Base-by-base conservation (phyloP, 805 yeast genomes). In the Pichia pseudocactophila region DNA sequence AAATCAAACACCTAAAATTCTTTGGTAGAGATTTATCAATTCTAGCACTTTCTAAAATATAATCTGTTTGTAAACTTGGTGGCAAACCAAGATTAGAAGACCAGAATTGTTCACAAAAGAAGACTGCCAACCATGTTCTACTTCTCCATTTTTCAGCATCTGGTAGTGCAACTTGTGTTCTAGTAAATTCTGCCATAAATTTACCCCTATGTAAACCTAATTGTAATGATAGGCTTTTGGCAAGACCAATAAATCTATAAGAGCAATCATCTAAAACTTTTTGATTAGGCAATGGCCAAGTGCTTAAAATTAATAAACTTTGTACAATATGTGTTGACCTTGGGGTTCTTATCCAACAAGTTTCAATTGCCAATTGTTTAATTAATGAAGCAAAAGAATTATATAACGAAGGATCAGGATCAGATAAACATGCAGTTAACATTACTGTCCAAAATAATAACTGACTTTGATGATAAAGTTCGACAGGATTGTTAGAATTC, bases 61-160 rank as follows among this genome's bases (percentile, higher is more conserved):
- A 85, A 59, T 89, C 97, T 0, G 89, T 81, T 45, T 80, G 85
- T 51, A 85, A 73, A 4, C 87, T 78, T 1, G 96, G 89, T 1
- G 97, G 97, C 39, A 89, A 64, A 0, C 97, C 97, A 36, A 88
- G 62, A 30, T 80, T 76, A 11, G 94, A 82, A 4, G 95, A 81
- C 92, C 96, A 85, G 55, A 87, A 82, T 52, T 88, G 94, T 57
- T 88, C 96, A 36, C 86, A 72, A 55, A 88, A 82, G 59, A 83
- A 89, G 3, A 85, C 82, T 2, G 90, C 88, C 25, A 87, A 65
- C 97, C 97, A 89, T 1, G 95, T 77, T 51, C 96, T 69, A 1
- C 96, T 87, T 59, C 97, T 73, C 97, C 96, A 89, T 55, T 79
- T 80, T 52, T 86, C 96, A 5, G 96, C 90, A 61, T 89, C 87